Percentiles rank a stretch among this genome's conserved stretches.
phyloP scores from a whole-genome alignment of 495 filamentous ascomycete species.

The Trichodelitschia bisporula region DNA sequence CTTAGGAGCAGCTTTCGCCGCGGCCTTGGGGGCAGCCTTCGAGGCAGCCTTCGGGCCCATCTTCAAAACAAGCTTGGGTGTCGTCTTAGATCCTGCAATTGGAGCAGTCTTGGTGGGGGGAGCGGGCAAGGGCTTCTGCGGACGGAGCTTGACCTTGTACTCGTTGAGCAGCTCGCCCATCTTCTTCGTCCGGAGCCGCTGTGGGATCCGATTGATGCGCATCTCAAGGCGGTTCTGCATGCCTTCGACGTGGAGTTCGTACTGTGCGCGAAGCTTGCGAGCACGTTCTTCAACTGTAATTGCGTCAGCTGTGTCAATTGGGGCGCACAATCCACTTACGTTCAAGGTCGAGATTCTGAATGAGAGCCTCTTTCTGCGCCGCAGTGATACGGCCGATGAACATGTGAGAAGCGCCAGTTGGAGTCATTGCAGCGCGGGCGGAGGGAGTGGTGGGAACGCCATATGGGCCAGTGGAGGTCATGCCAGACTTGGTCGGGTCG shows the following conservation, averaged over 20 bases:
- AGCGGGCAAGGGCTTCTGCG: too few species aligned
- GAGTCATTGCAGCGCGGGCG: slow-evolving; percentile 10
- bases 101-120: too few species aligned
- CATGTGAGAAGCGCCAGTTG: slow-evolving; percentile 24
- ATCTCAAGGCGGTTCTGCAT: slow-evolving; percentile 74
- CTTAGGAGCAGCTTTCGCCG: slow-evolving; percentile 11
- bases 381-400: slow-evolving; percentile 45
- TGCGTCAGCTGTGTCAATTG: slow-evolving; percentile 1
- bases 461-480: slow-evolving; percentile 1
- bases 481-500: neutral
- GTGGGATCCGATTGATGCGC: slow-evolving; percentile 80
- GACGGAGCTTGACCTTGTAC: too few species aligned
- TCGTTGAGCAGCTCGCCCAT: slow-evolving; percentile 62
- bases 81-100: too few species aligned
- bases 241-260: slow-evolving; percentile 63
- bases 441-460: neutral
- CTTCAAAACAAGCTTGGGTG: too few species aligned
- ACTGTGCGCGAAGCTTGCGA: slow-evolving; percentile 74
- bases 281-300: slow-evolving; percentile 67
- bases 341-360: slow-evolving; percentile 84
- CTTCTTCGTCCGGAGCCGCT: slow-evolving; percentile 47
- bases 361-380: slow-evolving; percentile 63
- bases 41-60: slow-evolving; percentile 6
- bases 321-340: slow-evolving; percentile 27
- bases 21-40: slow-evolving; percentile 6